These are phyloP conservation scores for Dothideomycetes sp. DNA, from an alignment of 2,329 filamentous ascomycete genomes.

Conservation along the genomic window DNA sequence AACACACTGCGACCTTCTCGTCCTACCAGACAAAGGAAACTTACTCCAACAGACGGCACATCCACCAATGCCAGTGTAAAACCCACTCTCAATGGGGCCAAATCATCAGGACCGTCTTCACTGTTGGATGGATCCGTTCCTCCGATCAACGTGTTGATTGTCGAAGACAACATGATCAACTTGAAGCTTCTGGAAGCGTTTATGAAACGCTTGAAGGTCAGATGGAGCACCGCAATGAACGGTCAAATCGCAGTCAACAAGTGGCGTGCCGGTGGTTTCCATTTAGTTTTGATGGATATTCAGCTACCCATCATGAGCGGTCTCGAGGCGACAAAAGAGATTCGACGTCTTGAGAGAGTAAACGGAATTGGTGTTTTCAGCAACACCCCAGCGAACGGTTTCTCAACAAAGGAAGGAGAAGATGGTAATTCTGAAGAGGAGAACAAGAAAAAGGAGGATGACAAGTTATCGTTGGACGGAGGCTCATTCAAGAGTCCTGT, in stretches of 20 bases:
- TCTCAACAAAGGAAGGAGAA: slow-evolving; percentile 30
- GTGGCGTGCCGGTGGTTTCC: slow-evolving; percentile 87
- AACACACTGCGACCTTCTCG: slow-evolving; percentile 12
- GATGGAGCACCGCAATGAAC: slow-evolving; percentile 96
- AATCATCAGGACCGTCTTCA: slow-evolving; percentile 7
- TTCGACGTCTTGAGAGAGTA: slow-evolving; percentile 75
- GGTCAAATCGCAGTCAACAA: slow-evolving; percentile 86
- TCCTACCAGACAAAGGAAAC: slow-evolving; percentile 14
- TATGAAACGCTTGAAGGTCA: slow-evolving; percentile 88
- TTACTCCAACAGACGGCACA: slow-evolving; percentile 21
- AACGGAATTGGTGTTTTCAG: slow-evolving; percentile 90
- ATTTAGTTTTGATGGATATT: slow-evolving; percentile 97
- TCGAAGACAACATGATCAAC: slow-evolving; percentile 98
- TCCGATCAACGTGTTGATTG: slow-evolving; percentile 93
- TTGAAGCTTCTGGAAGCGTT: slow-evolving; percentile 87
- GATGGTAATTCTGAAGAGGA: slow-evolving; percentile 27
- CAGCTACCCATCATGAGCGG: slow-evolving; percentile 96
- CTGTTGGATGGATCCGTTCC: slow-evolving; percentile 71
- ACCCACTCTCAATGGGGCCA: slow-evolving; percentile 29
- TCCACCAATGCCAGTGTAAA: slow-evolving; percentile 48
- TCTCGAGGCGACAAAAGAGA: slow-evolving; percentile 89
- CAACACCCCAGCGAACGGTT: slow-evolving; percentile 19
- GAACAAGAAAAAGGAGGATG: slow-evolving; percentile 47
- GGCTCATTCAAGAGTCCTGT: slow-evolving; percentile 85
- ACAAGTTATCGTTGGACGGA: slow-evolving; percentile 57